Evolutionary conservation across 306 rosid species (phyloP), one percentile per base, ranked within the genome.

Genomic region (Acmispon strigosus): DNA sequence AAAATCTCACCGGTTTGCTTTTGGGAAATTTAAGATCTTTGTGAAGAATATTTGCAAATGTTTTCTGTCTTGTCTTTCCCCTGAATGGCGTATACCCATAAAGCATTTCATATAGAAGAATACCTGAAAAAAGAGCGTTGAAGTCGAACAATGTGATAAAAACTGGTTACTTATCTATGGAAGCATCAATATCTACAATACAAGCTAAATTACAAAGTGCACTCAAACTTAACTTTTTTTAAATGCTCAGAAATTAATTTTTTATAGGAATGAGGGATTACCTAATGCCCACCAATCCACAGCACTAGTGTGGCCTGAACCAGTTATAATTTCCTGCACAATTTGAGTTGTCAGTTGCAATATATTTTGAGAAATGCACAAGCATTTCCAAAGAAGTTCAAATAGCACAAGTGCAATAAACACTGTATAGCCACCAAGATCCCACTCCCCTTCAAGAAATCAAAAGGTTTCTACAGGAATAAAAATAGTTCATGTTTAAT

Each of bases 271-370:
- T 54, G 10, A 11, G 58, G 64, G 72, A 24, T 62, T 87, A 94
- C 99, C 99, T 56, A 94, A 86, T 72, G 99, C 97, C 99, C 99
- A 94, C 99, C 99, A 94, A 81, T 94, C 99, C 70, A 94, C 99
- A 19, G 96, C 99, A 84, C 99, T 90, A 12, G 89, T 84, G 79
- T 94, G 99, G 39, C 99, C 97, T 45, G 91, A 89, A 77, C 97
- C 99, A 52, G 88, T 83, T 62, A 94, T 89, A 77, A 90, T 94
- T 91, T 94, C 99, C 99, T 94, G 90, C 77, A 85, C 48, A 74
- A 78, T 13, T 51, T 29, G 60, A 72, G 34, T 37, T 54, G 20
- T 75, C 70, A 74, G 37, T 65, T 16, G 45, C 58, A 60, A 71
- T 34, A 71, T 48, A 74, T 10, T 36, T 10, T 59, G n/a, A 64